phyloP scores from a whole-genome alignment of 2,329 filamentous ascomycete species.

The Claviceps monticola region DNA sequence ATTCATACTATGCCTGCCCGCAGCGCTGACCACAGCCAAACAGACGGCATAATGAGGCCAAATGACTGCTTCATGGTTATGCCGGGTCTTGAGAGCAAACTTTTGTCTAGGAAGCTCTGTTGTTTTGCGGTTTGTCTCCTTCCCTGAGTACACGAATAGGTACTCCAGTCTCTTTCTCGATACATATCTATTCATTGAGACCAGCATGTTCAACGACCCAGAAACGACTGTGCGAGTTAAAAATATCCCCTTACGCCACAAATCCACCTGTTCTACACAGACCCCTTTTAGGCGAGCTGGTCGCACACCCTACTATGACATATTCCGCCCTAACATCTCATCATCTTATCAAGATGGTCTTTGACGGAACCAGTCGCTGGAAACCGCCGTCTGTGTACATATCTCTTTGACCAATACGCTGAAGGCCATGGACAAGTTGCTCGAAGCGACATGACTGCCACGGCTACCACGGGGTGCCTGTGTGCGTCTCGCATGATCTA shows the following conservation, averaged over 20 bases:
- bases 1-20: neutral
- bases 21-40: too few relatives aligned
- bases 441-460: neutral
- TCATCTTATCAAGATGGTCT: neutral
- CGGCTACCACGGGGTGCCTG: neutral
- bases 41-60: too few relatives aligned
- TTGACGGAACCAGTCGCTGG: neutral
- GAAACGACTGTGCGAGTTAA: neutral
- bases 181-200: neutral
- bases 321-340: neutral
- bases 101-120: neutral
- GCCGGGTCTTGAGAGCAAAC: neutral
- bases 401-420: neutral
- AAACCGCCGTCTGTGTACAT: neutral
- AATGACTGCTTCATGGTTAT: neutral
- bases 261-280: neutral
- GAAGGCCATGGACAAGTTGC: neutral
- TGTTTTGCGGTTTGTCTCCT: too few relatives aligned
- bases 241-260: neutral
- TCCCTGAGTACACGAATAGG: too few relatives aligned
- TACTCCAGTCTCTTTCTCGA: neutral
- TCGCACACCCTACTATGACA: neutral
- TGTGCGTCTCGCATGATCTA: neutral
- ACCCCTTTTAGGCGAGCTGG: neutral
- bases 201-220: neutral